Evolutionary conservation across 495 filamentous ascomycete species (phyloP).

Genomic region (Penicilliopsis zonata): DNA sequence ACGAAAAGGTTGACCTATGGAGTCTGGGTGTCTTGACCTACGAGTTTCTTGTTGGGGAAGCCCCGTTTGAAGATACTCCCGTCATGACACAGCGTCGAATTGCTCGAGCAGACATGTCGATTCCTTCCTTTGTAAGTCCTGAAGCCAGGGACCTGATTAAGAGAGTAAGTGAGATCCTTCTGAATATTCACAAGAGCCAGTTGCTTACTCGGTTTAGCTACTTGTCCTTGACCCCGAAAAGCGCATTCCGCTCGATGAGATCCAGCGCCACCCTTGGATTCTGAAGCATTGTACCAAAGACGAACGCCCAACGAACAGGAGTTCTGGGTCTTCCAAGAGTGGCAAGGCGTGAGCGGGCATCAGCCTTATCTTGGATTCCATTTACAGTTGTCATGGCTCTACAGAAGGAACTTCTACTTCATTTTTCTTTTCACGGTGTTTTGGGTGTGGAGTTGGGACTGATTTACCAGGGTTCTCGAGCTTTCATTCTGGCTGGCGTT

Average conservation of each 20-base stretch:
- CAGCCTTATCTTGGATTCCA: conserved; percentile 6
- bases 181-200: not conserved
- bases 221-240: conserved; percentile 92
- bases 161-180: conserved; percentile 42
- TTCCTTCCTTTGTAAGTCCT: conserved; percentile 78
- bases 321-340: conserved; percentile 27
- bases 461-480: not conserved
- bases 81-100: conserved; percentile 93
- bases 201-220: conserved; percentile 41
- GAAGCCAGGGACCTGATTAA: conserved; percentile 91
- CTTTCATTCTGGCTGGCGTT: not conserved
- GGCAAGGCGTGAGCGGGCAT: conserved; percentile 16
- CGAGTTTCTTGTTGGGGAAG: conserved; percentile 91
- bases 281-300: conserved; percentile 87
- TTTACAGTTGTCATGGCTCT: no score
- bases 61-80: conserved; percentile 91
- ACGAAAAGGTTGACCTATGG: conserved; percentile 94
- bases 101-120: conserved; percentile 78
- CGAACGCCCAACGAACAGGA: conserved; percentile 44
- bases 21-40: conserved; percentile 90
- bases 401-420: no score
- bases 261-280: conserved; percentile 91
- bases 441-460: not conserved
- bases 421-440: not conserved
- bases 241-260: conserved; percentile 78